Conservation (phyloP, 306 rosid genomes). For the Carpinus viminea region DNA sequence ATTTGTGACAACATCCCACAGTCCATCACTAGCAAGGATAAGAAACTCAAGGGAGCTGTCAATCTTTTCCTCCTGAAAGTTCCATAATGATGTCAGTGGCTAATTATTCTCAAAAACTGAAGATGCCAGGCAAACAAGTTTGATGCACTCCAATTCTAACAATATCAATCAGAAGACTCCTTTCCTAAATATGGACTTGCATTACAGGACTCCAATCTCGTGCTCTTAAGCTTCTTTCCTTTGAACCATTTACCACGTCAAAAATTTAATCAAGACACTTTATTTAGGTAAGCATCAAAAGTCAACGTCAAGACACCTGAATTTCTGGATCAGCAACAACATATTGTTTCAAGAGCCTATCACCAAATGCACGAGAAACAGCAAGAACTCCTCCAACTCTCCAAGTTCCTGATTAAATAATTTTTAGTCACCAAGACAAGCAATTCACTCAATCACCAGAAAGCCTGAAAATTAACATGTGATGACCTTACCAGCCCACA, state of each 20-base stretch:
- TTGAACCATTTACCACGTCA: neutral
- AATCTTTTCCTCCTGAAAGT: constrained; percentile 78
- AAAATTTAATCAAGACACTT: neutral
- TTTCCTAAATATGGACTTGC: neutral
- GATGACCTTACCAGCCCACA: constrained; percentile 84
- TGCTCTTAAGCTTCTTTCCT: neutral
- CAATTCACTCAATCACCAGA: neutral
- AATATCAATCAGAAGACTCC: constrained; percentile 10
- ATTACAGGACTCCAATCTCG: neutral
- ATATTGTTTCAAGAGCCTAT: constrained; percentile 91
- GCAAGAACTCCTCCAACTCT: constrained; percentile 99
- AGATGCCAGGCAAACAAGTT: constrained; percentile 3
- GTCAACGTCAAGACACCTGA: constrained; percentile 51
- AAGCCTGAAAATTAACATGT: neutral
- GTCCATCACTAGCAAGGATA: constrained; percentile 92
- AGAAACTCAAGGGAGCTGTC: constrained; percentile 94
- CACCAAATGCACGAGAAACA: constrained; percentile 97
- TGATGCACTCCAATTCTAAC: constrained; percentile 5
- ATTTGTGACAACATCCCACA: constrained; percentile 97
- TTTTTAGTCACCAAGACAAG: constrained; percentile 16
- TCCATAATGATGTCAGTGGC: constrained; percentile 11
- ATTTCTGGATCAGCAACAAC: constrained; percentile 99
- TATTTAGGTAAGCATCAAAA: neutral
- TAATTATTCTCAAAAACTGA: constrained; percentile 1
- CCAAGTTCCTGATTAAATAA: constrained; percentile 77